Conservation (phyloP, 2,329 filamentous ascomycete genomes). For the Botrytis galanthina region DNA sequence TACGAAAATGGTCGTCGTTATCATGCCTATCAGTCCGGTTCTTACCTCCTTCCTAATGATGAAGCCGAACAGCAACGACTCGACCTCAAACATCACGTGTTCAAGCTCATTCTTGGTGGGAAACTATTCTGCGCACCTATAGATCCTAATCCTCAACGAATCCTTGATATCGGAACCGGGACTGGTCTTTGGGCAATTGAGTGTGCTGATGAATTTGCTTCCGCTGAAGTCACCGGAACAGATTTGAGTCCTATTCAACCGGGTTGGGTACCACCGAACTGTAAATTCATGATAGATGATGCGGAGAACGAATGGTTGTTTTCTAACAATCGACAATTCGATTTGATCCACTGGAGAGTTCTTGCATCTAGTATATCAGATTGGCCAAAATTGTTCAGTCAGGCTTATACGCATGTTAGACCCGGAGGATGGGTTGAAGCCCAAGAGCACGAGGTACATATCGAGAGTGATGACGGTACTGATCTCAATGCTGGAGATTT, state of each 20-base stretch:
- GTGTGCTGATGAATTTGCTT: conserved; percentile 51
- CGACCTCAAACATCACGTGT: conserved; percentile 47
- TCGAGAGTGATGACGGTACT: conserved; percentile 44
- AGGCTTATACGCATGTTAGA: conserved; percentile 49
- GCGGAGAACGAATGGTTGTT: conserved; percentile 54
- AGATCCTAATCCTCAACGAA: conserved; percentile 46
- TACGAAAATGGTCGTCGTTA: conserved; percentile 59
- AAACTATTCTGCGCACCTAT: conserved; percentile 53
- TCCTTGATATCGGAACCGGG: conserved; percentile 58
- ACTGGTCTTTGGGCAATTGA: conserved; percentile 61
- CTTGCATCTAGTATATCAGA: conserved; percentile 56
- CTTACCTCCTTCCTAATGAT: conserved; percentile 60
- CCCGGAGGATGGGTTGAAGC: conserved; percentile 56
- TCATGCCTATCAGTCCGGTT: conserved; percentile 53
- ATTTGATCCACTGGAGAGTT: conserved; percentile 60
- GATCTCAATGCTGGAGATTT: conserved; percentile 45
- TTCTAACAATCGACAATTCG: conserved; percentile 50
- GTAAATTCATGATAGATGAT: conserved; percentile 63
- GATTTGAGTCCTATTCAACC: conserved; percentile 61
- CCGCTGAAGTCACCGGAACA: conserved; percentile 50
- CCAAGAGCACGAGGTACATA: conserved; percentile 53
- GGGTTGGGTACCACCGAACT: conserved; percentile 56
- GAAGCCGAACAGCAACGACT: conserved; percentile 58
- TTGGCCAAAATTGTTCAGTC: conserved; percentile 51
- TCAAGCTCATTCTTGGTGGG: conserved; percentile 29